Evolutionary conservation across 179 eudicot genomes (phyloP).

Genomic region (Camellia oleifera): DNA sequence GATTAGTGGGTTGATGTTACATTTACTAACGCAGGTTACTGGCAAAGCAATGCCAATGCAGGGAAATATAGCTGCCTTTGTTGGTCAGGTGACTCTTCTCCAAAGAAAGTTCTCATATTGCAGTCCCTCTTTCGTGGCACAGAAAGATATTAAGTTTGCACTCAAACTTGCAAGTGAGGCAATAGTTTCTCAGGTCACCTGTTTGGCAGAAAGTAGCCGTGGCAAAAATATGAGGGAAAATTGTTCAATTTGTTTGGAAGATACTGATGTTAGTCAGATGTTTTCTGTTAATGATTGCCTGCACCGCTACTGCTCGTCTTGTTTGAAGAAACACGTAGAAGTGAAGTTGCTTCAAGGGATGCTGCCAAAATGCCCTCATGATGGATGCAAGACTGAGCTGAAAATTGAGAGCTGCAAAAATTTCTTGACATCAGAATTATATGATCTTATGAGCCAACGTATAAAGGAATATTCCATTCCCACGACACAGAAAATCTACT

Average conservation of each 20-base stretch:
- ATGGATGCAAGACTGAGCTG: constrained; percentile 34
- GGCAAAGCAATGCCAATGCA: constrained; percentile 10
- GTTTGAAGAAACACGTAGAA: constrained; percentile 44
- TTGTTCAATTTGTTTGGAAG: constrained; percentile 45
- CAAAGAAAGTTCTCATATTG: constrained; percentile 18
- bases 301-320: constrained; percentile 45
- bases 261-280: constrained; percentile 23
- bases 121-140: not conserved
- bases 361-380: constrained; percentile 45
- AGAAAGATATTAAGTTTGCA: constrained; percentile 18
- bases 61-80: constrained; percentile 13
- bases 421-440: constrained; percentile 29
- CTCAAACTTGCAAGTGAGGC: constrained; percentile 24
- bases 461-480: constrained; percentile 50
- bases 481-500: constrained; percentile 38
- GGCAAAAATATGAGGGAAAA: constrained; percentile 23
- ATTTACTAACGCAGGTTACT: constrained; percentile 18
- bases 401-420: constrained; percentile 29
- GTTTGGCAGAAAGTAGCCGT: constrained; percentile 14
- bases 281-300: constrained; percentile 28
- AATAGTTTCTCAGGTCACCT: constrained; percentile 19
- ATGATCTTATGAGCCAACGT: constrained; percentile 36
- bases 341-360: constrained; percentile 33
- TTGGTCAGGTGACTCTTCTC: constrained; percentile 14
- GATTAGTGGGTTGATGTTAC: not conserved